Evolutionary conservation across 148 eudicot genomes (phyloP).

Genomic region (Pouteria glomerata): DNA sequence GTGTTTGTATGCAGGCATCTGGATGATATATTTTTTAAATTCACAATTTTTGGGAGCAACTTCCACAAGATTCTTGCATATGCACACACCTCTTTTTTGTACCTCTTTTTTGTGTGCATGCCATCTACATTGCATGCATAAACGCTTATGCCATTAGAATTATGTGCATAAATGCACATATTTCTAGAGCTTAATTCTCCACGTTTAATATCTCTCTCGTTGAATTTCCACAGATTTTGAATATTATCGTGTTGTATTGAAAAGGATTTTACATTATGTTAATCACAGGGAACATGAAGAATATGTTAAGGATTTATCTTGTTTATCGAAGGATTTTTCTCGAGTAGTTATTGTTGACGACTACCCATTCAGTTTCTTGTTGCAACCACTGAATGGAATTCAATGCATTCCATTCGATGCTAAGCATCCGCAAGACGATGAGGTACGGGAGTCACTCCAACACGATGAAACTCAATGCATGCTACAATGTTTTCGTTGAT

Average conservation of each 20-base stretch:
- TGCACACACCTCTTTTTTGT: too few species aligned
- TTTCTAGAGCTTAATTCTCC: background rate
- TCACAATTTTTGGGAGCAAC: background rate
- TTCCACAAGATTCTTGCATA: background rate
- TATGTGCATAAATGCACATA: background rate
- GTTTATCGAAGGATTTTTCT: conserved; percentile 43
- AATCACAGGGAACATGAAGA: conserved; percentile 46
- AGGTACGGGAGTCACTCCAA: conserved; percentile 21
- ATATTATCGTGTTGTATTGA: background rate
- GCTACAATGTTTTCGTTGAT: background rate
- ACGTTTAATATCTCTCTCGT: background rate
- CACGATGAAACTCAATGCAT: background rate
- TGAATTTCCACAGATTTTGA: background rate
- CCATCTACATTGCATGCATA: background rate
- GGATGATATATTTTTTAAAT: background rate
- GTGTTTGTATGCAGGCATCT: background rate
- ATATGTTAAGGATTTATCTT: conserved; percentile 54
- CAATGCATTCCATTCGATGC: conserved; percentile 60
- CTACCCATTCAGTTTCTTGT: conserved; percentile 58
- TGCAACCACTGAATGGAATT: conserved; percentile 56
- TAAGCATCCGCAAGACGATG: conserved; percentile 57
- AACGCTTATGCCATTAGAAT: background rate
- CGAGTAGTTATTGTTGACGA: conserved; percentile 54
- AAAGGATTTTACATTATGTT: background rate
- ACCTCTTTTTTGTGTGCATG: background rate